These are phyloP conservation scores for Suhomyces pyralidae DNA, from an alignment of 805 yeast species.

Conservation along the genomic window DNA sequence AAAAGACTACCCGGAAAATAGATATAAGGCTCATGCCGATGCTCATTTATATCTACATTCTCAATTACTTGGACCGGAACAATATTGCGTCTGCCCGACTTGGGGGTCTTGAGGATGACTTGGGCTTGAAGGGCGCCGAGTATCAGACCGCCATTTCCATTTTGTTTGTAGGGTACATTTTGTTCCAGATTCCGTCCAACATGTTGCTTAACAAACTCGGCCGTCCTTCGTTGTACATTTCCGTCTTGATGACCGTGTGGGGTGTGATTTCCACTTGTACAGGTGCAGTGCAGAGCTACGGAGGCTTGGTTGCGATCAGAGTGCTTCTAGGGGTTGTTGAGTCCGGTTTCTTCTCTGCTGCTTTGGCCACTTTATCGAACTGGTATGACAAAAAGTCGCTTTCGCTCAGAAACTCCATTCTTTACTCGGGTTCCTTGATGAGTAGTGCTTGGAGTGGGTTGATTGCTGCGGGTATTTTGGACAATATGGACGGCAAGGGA, in stretches of 20 bases:
- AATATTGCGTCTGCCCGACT: slow-evolving; percentile 54
- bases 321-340: slow-evolving; percentile 46
- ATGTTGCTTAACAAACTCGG: slow-evolving; percentile 46
- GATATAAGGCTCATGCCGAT: slow-evolving; percentile 51
- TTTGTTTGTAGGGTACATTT: slow-evolving; percentile 48
- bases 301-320: slow-evolving; percentile 45
- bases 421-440: slow-evolving; percentile 49
- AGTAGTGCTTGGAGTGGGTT: slow-evolving; percentile 56
- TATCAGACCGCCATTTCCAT: slow-evolving; percentile 53
- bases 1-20: slow-evolving; percentile 43
- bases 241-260: slow-evolving; percentile 50
- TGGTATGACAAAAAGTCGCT: slow-evolving; percentile 55
- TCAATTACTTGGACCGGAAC: slow-evolving; percentile 51
- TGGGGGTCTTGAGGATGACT: slow-evolving; percentile 47
- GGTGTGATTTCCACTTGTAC: slow-evolving; percentile 48
- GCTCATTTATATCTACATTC: slow-evolving; percentile 48
- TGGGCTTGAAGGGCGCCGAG: slow-evolving; percentile 39
- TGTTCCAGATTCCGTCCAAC: slow-evolving; percentile 49
- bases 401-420: slow-evolving; percentile 47
- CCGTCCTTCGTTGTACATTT: slow-evolving; percentile 49
- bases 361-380: slow-evolving; percentile 48
- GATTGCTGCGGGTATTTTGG: slow-evolving; percentile 52
- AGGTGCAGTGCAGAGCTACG: slow-evolving; percentile 44
- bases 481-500: slow-evolving; percentile 38
- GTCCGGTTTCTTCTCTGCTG: slow-evolving; percentile 48